These are phyloP conservation scores for Sarocladiaceae sp. DNA, from an alignment of 2,329 filamentous ascomycete species.

Conservation along the genomic window DNA sequence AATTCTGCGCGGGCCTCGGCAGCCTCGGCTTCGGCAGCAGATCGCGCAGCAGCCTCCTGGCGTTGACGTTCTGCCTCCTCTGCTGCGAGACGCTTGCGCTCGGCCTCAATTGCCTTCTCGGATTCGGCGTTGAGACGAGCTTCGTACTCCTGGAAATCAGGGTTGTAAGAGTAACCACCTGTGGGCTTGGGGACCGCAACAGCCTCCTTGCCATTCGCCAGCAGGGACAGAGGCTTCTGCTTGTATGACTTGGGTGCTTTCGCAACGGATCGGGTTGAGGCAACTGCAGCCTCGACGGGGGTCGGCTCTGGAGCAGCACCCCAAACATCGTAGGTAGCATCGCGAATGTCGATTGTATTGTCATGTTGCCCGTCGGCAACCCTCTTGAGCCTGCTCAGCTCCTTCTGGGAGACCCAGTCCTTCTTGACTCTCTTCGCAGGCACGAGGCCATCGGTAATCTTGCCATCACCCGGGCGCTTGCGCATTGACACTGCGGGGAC, in stretches of 20 bases:
- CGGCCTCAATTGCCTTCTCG: conserved; percentile 70
- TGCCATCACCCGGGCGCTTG: conserved; percentile 63
- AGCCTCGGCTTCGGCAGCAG: conserved; percentile 68
- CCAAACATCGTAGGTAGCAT: conserved; percentile 78
- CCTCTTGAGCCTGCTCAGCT: conserved; percentile 69
- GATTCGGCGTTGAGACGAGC: conserved; percentile 67
- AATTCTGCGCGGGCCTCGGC: conserved; percentile 60
- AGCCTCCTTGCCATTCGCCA: conserved; percentile 73
- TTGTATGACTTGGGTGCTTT: conserved; percentile 71
- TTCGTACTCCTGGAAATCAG: conserved; percentile 79
- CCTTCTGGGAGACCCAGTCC: conserved; percentile 77
- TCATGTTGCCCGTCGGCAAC: conserved; percentile 69
- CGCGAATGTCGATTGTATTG: conserved; percentile 47
- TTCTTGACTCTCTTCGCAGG: conserved; percentile 69
- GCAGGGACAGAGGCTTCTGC: conserved; percentile 70
- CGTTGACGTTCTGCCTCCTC: conserved; percentile 61
- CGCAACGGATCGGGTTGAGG: not conserved
- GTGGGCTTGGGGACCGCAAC: conserved; percentile 73
- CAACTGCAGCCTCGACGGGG: conserved; percentile 43
- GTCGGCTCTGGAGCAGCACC: conserved; percentile 43
- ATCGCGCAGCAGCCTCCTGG: conserved; percentile 61
- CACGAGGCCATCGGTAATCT: conserved; percentile 66
- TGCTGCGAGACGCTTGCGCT: conserved; percentile 64
- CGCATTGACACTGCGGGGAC: conserved; percentile 71
- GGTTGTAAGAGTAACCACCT: conserved; percentile 89